Percentiles rank a stretch among this genome's conserved stretches.
These are phyloP conservation scores for Tricholoma bakamatsutake DNA, from an alignment of 768 basidiomycete genomes.

Conservation along the genomic window DNA sequence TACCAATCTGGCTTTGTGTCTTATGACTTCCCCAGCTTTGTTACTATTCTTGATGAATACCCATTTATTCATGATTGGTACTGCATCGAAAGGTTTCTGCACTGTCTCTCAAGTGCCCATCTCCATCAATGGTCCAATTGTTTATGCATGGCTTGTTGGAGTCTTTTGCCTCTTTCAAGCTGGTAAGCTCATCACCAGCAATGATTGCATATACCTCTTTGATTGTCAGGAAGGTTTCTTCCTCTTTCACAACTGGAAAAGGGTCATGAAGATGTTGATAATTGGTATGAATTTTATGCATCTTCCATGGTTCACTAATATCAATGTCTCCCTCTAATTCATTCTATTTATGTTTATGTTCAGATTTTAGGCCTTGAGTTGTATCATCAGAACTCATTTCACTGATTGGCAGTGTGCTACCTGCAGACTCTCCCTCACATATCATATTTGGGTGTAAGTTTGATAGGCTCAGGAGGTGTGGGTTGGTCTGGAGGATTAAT, in stretches of 20 bases:
- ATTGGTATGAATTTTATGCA: not conserved
- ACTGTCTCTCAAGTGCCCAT: not conserved
- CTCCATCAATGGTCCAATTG: not conserved
- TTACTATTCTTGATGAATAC: conserved; percentile 24
- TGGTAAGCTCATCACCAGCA: not conserved
- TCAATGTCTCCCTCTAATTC: no score
- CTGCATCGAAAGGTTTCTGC: not conserved
- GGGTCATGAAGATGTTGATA: not conserved
- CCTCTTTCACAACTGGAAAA: not conserved
- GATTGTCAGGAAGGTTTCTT: not conserved
- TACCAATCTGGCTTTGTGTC: conserved; percentile 30
- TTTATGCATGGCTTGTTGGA: not conserved
- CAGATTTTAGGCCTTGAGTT: not conserved
- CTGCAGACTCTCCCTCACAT: not conserved
- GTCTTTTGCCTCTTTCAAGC: not conserved
- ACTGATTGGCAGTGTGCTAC: not conserved
- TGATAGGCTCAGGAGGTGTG: conserved; percentile 17
- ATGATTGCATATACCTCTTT: not conserved
- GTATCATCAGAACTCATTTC: not conserved
- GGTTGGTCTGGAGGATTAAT: not conserved
- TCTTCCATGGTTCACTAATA: not conserved
- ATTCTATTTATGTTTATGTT: not conserved
- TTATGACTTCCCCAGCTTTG: conserved; percentile 17
- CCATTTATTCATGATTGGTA: conserved; percentile 1
- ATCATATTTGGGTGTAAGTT: conserved; percentile 10